These are phyloP conservation scores for Castanea mollissima DNA, from an alignment of 306 rosid species.

Conservation along the genomic window DNA sequence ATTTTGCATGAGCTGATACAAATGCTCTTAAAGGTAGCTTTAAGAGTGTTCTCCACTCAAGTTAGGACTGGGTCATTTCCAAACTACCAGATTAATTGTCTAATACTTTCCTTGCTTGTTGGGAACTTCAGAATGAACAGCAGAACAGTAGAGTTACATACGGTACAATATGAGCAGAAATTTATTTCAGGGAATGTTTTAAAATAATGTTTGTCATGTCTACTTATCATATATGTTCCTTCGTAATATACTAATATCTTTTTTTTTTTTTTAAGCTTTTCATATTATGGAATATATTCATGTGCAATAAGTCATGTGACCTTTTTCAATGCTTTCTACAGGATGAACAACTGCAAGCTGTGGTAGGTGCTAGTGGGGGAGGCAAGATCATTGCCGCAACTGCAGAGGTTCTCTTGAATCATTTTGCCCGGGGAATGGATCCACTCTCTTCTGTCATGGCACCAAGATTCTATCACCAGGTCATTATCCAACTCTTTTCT, in stretches of 20 bases:
- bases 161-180: not conserved
- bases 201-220: not conserved
- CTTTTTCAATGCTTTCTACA: slow-evolving; percentile 21
- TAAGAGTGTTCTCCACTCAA: too few species aligned
- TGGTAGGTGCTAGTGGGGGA: slow-evolving; percentile 83
- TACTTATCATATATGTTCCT: not conserved
- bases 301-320: not conserved
- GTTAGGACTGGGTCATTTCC: too few species aligned
- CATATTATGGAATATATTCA: not conserved
- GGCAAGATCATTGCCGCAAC: slow-evolving; percentile 55
- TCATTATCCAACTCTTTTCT: slow-evolving; percentile 9
- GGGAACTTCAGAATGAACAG: not conserved
- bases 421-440: slow-evolving; percentile 68
- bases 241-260: too few species aligned
- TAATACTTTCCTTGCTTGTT: not conserved
- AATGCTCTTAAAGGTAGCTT: too few species aligned
- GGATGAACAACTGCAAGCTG: slow-evolving; percentile 68
- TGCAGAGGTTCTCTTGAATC: slow-evolving; percentile 70
- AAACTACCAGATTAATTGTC: too few species aligned
- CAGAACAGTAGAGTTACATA: not conserved
- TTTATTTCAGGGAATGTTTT: not conserved
- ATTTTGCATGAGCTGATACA: too few species aligned
- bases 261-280: too few species aligned
- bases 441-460: slow-evolving; percentile 69
- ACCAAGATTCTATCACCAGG: slow-evolving; percentile 84